Evolutionary conservation across 768 basidiomycete genomes (phyloP).

Genomic region (Leccinum disarticulatum): DNA sequence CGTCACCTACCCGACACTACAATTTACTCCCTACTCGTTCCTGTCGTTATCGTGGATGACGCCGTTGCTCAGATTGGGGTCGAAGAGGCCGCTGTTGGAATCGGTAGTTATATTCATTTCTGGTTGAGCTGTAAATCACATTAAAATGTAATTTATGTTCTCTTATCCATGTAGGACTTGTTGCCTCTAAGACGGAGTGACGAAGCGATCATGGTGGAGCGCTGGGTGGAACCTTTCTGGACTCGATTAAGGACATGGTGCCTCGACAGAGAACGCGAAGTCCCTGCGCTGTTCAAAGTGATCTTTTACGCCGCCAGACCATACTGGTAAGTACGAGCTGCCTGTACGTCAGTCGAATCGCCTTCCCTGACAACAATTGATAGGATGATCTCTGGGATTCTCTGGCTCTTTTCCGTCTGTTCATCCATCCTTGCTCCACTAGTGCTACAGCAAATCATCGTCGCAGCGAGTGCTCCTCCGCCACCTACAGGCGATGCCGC

Average conservation of each 20-base stretch:
- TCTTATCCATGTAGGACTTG: constrained; percentile 20
- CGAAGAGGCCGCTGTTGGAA: constrained; percentile 31
- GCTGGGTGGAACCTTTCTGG: constrained; percentile 28
- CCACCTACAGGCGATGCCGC: constrained; percentile 21
- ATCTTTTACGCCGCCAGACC: constrained; percentile 18
- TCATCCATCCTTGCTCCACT: constrained; percentile 25
- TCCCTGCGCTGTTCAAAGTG: constrained; percentile 17
- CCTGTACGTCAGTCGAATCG: neutral
- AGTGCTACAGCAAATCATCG: constrained; percentile 30
- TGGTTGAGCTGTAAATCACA: constrained; percentile 22
- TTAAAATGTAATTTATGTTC: constrained; percentile 18
- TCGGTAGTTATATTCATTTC: constrained; percentile 31
- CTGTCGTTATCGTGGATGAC: constrained; percentile 29
- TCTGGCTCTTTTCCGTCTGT: constrained; percentile 29
- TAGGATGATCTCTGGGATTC: constrained; percentile 27
- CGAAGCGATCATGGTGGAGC: constrained; percentile 25
- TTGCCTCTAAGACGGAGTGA: constrained; percentile 28
- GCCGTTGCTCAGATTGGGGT: constrained; percentile 25
- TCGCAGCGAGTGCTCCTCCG: constrained; percentile 20
- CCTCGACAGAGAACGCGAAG: constrained; percentile 15
- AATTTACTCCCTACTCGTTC: constrained; percentile 14
- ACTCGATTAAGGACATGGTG: constrained; percentile 18
- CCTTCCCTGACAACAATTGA: neutral
- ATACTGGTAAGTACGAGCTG: constrained; percentile 15
- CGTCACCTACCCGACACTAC: constrained; percentile 22